Conservation (phyloP, 768 basidiomycete species). For the Amanita muscaria region DNA sequence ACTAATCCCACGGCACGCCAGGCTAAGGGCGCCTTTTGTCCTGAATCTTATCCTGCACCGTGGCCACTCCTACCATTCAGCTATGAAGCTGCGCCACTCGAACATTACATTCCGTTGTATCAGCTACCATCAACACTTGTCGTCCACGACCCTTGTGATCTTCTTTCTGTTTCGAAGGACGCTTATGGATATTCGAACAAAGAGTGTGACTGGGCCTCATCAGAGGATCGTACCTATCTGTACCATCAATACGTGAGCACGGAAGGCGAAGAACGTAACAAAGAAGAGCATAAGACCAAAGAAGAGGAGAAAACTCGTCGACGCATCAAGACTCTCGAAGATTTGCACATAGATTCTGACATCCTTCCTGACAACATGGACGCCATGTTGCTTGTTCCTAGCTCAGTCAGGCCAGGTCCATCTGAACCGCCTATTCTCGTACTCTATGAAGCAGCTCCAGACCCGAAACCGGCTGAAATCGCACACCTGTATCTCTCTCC, state of each 20-base stretch:
- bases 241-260: conserved; percentile 21
- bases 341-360: not conserved
- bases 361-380: conserved; percentile 1
- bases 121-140: conserved; percentile 18
- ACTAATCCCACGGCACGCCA: conserved; percentile 21
- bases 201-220: conserved; percentile 18
- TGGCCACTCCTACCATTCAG: no score
- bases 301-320: not conserved
- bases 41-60: no score
- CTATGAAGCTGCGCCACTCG: no score
- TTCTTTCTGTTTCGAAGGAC: not conserved
- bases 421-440: conserved; percentile 20
- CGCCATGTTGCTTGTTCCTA: conserved; percentile 10
- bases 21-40: conserved; percentile 19
- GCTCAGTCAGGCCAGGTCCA: conserved; percentile 7
- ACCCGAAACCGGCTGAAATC: conserved; percentile 19
- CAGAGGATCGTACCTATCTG: no score
- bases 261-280: not conserved
- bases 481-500: conserved; percentile 44
- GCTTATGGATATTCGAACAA: not conserved
- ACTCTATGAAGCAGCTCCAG: conserved; percentile 18
- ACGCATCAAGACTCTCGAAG: not conserved
- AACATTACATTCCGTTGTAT: no score
- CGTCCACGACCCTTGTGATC: conserved; percentile 18
- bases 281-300: conserved; percentile 1